phyloP scores from a whole-genome alignment of 2,329 filamentous ascomycete species.

The Thelonectria rubi region DNA sequence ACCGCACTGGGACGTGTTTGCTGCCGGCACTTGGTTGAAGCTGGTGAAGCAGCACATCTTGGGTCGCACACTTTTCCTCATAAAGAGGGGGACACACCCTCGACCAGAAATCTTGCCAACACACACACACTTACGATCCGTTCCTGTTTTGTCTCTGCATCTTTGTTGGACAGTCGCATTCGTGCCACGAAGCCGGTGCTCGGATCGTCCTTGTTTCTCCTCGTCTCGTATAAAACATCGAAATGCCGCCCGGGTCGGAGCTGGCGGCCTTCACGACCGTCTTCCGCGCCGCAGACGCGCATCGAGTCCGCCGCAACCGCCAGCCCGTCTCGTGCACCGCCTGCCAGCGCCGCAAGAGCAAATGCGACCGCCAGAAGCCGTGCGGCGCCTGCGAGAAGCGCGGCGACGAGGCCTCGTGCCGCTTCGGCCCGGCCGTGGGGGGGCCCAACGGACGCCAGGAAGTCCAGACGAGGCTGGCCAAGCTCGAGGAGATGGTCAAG shows the following conservation, averaged over 20 bases:
- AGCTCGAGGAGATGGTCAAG: constrained; percentile 54
- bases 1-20: not conserved
- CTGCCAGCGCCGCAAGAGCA: constrained; percentile 55
- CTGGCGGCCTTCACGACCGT: constrained; percentile 44
- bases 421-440: constrained; percentile 41
- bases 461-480: constrained; percentile 51
- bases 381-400: constrained; percentile 53
- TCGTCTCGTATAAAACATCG: not conserved
- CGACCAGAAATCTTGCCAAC: too few species aligned
- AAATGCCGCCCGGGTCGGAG: constrained; percentile 39
- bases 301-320: constrained; percentile 51
- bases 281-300: constrained; percentile 49
- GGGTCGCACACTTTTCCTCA: not conserved
- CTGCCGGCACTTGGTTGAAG: not conserved
- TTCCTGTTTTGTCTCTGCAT: too few species aligned
- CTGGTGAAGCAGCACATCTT: too few species aligned
- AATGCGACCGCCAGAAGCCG: constrained; percentile 53
- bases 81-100: too few species aligned
- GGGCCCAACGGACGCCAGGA: constrained; percentile 44
- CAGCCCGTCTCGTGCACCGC: constrained; percentile 53
- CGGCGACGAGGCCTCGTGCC: constrained; percentile 47
- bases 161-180: too few species aligned
- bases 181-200: too few species aligned
- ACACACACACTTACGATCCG: too few species aligned
- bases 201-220: not conserved